Evolutionary conservation across 139 green algal genomes (phyloP).

Genomic region (Trebouxia sp.): DNA sequence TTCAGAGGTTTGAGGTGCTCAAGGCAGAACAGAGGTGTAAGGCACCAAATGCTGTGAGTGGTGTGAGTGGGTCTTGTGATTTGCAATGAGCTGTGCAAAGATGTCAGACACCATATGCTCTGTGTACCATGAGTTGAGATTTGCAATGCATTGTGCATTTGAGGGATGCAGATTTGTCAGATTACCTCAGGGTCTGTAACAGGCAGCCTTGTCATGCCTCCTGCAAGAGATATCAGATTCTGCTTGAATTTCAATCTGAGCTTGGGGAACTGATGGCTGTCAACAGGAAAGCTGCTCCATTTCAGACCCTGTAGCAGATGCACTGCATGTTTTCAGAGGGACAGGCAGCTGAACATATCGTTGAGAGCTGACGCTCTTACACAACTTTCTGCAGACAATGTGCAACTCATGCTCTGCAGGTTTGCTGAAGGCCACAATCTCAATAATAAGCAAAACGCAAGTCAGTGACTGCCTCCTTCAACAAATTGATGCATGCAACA

Average conservation of each 20-base stretch:
- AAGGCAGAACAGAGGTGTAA: no score
- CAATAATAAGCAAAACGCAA: not conserved
- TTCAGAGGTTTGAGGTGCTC: no score
- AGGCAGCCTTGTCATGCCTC: constrained; percentile 72
- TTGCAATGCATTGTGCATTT: not conserved
- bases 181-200: constrained; percentile 60
- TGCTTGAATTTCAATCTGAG: constrained; percentile 82
- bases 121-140: not conserved
- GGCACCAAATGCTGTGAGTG: no score
- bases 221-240: constrained; percentile 83
- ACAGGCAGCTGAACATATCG: no score
- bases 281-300: constrained; percentile 43
- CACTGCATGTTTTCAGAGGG: not conserved
- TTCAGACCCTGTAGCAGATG: constrained; percentile 49
- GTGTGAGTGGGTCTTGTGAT: no score
- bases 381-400: no score
- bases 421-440: no score
- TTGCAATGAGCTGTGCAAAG: no score
- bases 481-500: no score
- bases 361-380: no score
- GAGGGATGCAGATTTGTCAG: not conserved
- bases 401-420: no score
- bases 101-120: not conserved
- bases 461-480: no score
- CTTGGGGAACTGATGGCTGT: constrained; percentile 78